Evolutionary conservation across 495 filamentous ascomycete genomes (phyloP), one percentile per base, ranked within the genome.

Genomic region (Podospora comata): DNA sequence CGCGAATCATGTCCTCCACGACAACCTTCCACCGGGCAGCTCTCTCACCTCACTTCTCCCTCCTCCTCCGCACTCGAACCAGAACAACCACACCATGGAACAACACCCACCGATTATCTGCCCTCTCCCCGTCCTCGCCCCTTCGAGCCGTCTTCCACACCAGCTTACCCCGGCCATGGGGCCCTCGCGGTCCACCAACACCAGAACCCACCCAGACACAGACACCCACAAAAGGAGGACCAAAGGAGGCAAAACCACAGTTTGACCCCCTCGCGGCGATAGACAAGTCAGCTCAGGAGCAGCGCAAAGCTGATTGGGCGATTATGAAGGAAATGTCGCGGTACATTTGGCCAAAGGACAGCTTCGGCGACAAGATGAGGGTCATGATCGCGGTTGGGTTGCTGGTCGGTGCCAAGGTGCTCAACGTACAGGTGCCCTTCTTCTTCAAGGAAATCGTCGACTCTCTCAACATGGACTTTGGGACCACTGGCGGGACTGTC

Each of bases 381-480:
- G 95, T 99, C 44, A 87, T 90, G 30, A 81, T 94, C 26, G 90
- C 93, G 15, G 82, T 99, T 4, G 89, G 83, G 4, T 80, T 99
- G 64, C 84, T 99, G 16, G 81, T 99, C 23, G 93, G 94, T 54
- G 93, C 92, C 74, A 99, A 99, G 85, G 85, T 97, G 65, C 84
- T 98, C 71, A 99, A 97, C 78, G 96, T 99, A 6, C 92, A 99
- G 80, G 90, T 99, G 54, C 95, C 95, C 4, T 99, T 99, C 79
- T 99, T 97, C 82, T 98, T 99, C 83, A 97, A 97, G 79, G 92
- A 84, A 77, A 99, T 99, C 71, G 91, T 99, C 58, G 95, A 99
- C 76, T 89, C 89, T 23, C 96, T 99, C 92, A 99, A 99, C 75
- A 85, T 99, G 69, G 95, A 97, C 75, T 91, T 97, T 78, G 86